Conservation (phyloP, 108 stramenopile genomes). For the Epithemia pelagica region DNA sequence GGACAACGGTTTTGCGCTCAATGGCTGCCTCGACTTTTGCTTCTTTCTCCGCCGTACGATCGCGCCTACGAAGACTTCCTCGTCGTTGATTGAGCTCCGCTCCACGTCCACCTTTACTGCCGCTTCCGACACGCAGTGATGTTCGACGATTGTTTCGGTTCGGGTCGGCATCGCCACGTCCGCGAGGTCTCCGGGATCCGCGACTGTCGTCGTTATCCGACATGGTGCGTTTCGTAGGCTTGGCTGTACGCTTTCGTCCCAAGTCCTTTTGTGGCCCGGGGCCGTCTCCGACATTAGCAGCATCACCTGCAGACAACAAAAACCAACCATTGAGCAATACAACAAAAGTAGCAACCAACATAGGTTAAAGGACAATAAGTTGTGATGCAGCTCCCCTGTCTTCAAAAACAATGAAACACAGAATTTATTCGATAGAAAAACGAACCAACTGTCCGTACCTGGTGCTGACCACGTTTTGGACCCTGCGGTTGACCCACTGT, state of each 20-base stretch:
- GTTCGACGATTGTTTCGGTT: constrained; percentile 28
- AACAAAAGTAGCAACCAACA: not conserved
- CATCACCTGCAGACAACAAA: not conserved
- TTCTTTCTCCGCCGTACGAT: constrained; percentile 60
- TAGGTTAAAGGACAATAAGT: not conserved
- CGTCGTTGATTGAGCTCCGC: constrained; percentile 40
- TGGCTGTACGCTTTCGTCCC: constrained; percentile 1
- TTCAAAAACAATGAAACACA: not conserved
- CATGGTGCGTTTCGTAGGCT: not conserved
- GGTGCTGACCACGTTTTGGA: too few species aligned
- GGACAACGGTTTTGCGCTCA: constrained; percentile 56
- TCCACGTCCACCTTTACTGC: constrained; percentile 49
- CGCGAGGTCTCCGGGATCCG: not conserved
- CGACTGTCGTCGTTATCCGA: not conserved
- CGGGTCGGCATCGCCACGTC: constrained; percentile 15
- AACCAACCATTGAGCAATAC: not conserved
- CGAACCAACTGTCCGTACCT: not conserved
- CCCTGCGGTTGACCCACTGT: too few species aligned
- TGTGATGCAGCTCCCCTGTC: not conserved
- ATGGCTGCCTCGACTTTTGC: constrained; percentile 55
- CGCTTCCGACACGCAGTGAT: constrained; percentile 61
- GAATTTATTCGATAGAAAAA: not conserved
- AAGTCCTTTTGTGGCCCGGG: not conserved
- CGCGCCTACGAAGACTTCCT: constrained; percentile 65
- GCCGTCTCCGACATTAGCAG: not conserved